Evolutionary conservation across 2,329 filamentous ascomycete genomes (phyloP), one percentile per base, ranked within the genome.

Genomic region (Pestalotiopsis fici): DNA sequence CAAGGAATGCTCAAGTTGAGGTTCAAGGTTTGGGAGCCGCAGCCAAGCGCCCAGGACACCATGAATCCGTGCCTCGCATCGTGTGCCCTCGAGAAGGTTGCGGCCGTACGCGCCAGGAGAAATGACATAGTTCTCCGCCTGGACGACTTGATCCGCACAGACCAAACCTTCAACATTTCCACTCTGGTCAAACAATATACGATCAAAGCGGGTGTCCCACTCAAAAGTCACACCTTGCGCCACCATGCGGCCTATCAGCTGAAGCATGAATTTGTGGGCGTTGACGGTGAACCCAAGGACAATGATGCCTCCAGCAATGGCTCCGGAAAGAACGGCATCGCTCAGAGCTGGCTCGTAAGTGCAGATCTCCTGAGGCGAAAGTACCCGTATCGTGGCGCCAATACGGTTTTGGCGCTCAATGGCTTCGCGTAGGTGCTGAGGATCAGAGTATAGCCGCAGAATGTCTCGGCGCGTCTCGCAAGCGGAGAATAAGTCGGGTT

Each of bases 201-300:
- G 43, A 15, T 47, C 43, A n/a, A 47, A n/a, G 7, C 43, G 43
- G 18, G 18, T 47, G 43, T 21, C n/a, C 56, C 56, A 59, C 18
- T n/a, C 25, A 15, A 64, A 56, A 39, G 55, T 43, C 27, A 50
- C 18, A 56, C 67, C 57, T 23, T 39, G 28, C 56, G n/a, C 50
- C 3, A 65, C 23, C 47, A 68, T 68, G 21, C 43, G 65, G 39
- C 63, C n/a, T 11, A 66, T 66, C 25, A 68, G 59, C 57, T 66
- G 66, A 35, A 28, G 31, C 21, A 63, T 35, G 25, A 68, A 68
- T 21, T 56, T 54, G 57, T 68, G 67, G 23, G 66, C 66, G 23
- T 68, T 68, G 18, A 68, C 64, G 3, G 67, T 68, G 15, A 68
- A 68, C 15, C 67, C 67, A 2, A 66, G 59, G 39, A 68, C 67